phyloP scores from a whole-genome alignment of 2,329 filamentous ascomycete species.

The Rutstroemia sp. region DNA sequence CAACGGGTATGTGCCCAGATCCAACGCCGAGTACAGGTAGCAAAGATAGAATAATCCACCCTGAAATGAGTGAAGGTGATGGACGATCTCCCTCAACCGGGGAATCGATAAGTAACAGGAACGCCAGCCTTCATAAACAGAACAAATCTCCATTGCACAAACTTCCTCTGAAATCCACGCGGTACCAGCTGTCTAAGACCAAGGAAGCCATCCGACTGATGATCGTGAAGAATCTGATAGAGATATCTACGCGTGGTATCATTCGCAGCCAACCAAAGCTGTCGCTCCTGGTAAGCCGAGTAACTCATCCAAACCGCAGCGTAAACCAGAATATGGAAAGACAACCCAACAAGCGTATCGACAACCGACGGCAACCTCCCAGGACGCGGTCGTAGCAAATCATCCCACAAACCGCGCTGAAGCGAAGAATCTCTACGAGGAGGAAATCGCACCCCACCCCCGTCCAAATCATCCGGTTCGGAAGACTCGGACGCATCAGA shows the following conservation, averaged over 20 bases:
- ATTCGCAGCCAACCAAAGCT: conserved; percentile 5
- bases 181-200: not conserved
- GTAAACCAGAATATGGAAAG: not conserved
- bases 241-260: conserved; percentile 4
- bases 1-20: too few relatives aligned
- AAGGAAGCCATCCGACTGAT: not conserved
- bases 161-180: not conserved
- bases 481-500: not conserved
- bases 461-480: not conserved
- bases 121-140: not conserved
- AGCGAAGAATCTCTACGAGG: not conserved
- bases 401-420: not conserved
- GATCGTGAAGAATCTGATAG: not conserved
- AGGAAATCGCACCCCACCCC: not conserved
- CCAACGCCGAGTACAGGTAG: too few relatives aligned
- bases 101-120: not conserved
- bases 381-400: not conserved
- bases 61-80: too few relatives aligned
- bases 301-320: not conserved
- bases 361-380: not conserved
- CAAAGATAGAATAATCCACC: too few relatives aligned
- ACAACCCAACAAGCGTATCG: not conserved
- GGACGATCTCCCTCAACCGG: not conserved
- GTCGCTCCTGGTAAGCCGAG: not conserved
- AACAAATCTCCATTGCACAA: not conserved